Base-by-base conservation (phyloP, 495 filamentous ascomycete species). In the Penicillium bovifimosum region DNA sequence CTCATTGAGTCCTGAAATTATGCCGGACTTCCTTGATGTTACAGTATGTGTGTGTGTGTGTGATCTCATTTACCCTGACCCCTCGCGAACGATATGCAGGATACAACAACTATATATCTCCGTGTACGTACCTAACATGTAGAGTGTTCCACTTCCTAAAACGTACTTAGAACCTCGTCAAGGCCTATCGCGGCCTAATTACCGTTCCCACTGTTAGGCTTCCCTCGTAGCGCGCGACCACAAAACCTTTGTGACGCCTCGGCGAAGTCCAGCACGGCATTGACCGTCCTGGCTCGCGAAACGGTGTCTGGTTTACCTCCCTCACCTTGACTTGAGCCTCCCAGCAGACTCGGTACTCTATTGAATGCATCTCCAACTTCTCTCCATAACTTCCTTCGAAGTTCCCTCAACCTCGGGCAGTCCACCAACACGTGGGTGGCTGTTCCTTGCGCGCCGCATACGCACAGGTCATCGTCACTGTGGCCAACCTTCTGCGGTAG, bases 211-310 rank as follows among this genome's bases (percentile, higher is more conserved):
- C 43, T 58, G 54, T 35, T 56, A 58, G 26, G 59, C 62, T 54
- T 45, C 52, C 56, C 54, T 53, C 40, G 13, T 56, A 52, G 54
- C 59, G 56, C 63, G 50, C 50, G 52, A 42, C 59, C 62, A 11
- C 45, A 47, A 59, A 65, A 62, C 50, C 54, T 42, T 38, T 60
- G 50, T 34, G 54, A 65, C 41, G 55, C 52, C 48, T 66, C 55
- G 7, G 60, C 55, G 33, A 63, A 66, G 53, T 63, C 63, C 27
- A 66, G 34, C 29, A 61, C 50, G 27, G 57, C 57, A 24, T 54
- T 18, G 31, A 63, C 55, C 39, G 43, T 62, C 36, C 47, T 61
- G 26, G 51, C 32, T 14, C 47, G 41, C 14, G 47, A 61, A 49
- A 38, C 29, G 18, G 10, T 60, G 36, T 52, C 47, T 43, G 17